Percentiles rank a stretch among this genome's conserved stretches.
Evolutionary conservation across 2,329 filamentous ascomycete genomes (phyloP).

Genomic region (Pyrenophora teres): DNA sequence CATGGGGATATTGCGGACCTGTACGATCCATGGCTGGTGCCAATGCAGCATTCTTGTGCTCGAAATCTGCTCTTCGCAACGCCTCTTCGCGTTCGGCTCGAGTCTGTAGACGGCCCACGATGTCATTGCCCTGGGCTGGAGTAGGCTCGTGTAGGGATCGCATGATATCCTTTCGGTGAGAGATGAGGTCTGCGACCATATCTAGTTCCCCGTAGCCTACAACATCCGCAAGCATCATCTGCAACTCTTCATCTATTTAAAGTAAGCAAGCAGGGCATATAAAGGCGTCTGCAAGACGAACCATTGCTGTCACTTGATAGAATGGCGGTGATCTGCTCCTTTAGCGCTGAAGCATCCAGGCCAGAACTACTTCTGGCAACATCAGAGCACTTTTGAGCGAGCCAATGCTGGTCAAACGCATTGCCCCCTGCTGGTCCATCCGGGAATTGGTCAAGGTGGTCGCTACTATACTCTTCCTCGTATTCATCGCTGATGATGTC

Average conservation of each 20-base stretch:
- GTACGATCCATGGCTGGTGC: constrained; percentile 71
- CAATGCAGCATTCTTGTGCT: constrained; percentile 79
- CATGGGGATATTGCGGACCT: constrained; percentile 85
- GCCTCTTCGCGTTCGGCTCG: constrained; percentile 78
- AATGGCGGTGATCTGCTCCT: constrained; percentile 76
- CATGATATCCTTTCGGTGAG: constrained; percentile 70
- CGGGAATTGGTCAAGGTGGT: constrained; percentile 62
- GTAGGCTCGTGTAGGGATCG: constrained; percentile 33
- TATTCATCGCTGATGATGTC: constrained; percentile 82
- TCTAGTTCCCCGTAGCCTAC: constrained; percentile 93
- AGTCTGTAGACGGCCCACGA: constrained; percentile 67
- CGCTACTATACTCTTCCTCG: constrained; percentile 67
- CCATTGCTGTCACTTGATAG: constrained; percentile 66
- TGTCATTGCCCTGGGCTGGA: constrained; percentile 50
- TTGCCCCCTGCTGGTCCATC: constrained; percentile 32
- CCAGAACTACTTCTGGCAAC: constrained; percentile 69
- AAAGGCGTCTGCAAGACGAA: constrained; percentile 8
- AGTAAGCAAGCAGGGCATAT: constrained; percentile 3
- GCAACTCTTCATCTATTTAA: constrained; percentile 75
- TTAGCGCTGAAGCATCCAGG: constrained; percentile 70
- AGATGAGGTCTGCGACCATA: constrained; percentile 87
- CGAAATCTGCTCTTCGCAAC: constrained; percentile 73
- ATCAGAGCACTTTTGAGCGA: constrained; percentile 68
- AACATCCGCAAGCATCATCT: constrained; percentile 85
- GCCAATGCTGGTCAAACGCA: constrained; percentile 69